Percentiles rank a stretch among this genome's conserved stretches.
Evolutionary conservation across 2,329 filamentous ascomycete species (phyloP).

Genomic region (Dothistroma septosporum): DNA sequence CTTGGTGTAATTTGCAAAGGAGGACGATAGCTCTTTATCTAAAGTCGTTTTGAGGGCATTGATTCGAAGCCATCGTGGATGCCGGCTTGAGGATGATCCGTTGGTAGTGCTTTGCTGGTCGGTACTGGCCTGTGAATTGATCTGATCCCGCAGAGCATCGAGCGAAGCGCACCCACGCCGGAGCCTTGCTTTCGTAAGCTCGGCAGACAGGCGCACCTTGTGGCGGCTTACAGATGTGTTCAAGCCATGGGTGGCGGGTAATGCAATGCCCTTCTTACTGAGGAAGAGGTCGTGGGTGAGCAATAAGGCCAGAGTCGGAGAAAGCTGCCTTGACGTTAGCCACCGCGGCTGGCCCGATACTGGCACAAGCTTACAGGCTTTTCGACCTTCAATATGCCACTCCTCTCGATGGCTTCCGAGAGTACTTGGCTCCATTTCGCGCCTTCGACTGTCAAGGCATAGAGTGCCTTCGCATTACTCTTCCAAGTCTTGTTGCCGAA

Average conservation of each 20-base stretch:
- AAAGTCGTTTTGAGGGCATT: conserved; percentile 73
- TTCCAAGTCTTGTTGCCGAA: conserved; percentile 72
- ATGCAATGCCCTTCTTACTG: conserved; percentile 74
- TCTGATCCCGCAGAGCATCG: conserved; percentile 58
- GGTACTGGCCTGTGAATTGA: conserved; percentile 45
- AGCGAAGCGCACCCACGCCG: conserved; percentile 65
- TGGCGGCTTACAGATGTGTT: conserved; percentile 72
- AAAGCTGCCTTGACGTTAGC: conserved; percentile 55
- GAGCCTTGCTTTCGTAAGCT: conserved; percentile 76
- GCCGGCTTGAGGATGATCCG: conserved; percentile 41
- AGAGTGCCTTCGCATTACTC: conserved; percentile 74
- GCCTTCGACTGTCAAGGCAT: conserved; percentile 79
- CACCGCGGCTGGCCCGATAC: not conserved
- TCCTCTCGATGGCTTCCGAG: conserved; percentile 82
- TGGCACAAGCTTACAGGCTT: conserved; percentile 61
- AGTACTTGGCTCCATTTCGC: conserved; percentile 86
- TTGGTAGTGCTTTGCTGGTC: conserved; percentile 29
- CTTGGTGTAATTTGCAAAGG: conserved; percentile 62
- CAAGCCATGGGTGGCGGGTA: conserved; percentile 74
- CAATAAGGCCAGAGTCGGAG: conserved; percentile 72
- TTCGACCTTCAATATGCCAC: conserved; percentile 72
- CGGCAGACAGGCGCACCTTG: conserved; percentile 73
- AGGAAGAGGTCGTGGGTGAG: conserved; percentile 83
- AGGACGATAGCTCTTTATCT: conserved; percentile 66
- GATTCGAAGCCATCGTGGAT: conserved; percentile 88